Evolutionary conservation across 2,329 filamentous ascomycete genomes (phyloP), one percentile per base, ranked within the genome.

Genomic region (Colletotrichum salicis): DNA sequence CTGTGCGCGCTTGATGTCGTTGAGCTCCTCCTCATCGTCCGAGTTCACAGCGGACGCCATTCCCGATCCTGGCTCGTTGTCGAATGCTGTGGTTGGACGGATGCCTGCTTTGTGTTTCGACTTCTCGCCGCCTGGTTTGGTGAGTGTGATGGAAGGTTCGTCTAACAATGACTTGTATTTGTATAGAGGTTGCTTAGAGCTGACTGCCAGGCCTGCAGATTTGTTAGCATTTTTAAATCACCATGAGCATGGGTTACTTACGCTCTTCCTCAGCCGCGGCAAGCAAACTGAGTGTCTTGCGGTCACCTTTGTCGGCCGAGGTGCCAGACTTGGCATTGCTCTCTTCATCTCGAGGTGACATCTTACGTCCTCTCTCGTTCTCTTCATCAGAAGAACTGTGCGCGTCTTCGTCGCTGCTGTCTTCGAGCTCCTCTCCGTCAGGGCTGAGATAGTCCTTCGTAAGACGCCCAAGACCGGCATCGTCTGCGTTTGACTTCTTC

Each of bases 1-100:
- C 81, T 98, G 96, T 0, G 96, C 96, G 41, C 92, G 90, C 81
- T 93, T 94, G 76, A 98, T 94, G 76, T 97, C 95, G 33, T 90
- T 91, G 60, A 95, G 86, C 69, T 97, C 94, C 29, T 92, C 92
- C 79, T 97, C 95, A 37, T 95, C 92, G 71, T 98, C 96, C 2
- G 94, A 97, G 74, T 94, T 93, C 69, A 95, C 87, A 0, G 84
- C 92, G 81, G 87, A 84, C 83, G 78, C 85, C 2, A 83, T 83
- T 4, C 86, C 85, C 5, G 89, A 90, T n/a, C 83, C 77, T 3
- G 88, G 88, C 15, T 88, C 86, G 70, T 91, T 85, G 77, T 97
- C 95, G 79, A 95, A 98, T 79, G 92, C 96, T 12, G 94, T 97
- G 64, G 90, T 90, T 1, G 95, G 95, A 79, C 97, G 95, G 12